phyloP scores from a whole-genome alignment of 139 green algal genomes.

The Closterium sp. region DNA sequence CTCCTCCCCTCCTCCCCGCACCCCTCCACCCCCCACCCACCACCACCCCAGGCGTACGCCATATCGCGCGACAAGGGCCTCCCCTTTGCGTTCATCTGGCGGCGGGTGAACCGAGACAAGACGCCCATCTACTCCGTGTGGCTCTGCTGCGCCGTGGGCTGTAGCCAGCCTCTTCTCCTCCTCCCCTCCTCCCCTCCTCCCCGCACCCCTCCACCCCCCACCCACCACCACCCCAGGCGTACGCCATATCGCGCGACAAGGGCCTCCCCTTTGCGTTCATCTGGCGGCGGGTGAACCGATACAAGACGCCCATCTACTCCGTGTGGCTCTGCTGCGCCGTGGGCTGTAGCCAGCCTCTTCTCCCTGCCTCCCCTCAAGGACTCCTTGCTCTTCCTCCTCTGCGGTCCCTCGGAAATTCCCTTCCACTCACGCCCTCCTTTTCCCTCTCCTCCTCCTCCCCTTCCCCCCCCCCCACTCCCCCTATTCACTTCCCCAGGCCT shows the following conservation, averaged over 20 bases:
- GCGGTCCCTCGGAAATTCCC: background rate
- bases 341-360: background rate
- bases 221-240: background rate
- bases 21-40: background rate
- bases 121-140: constrained; percentile 1
- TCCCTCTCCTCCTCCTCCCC: no score
- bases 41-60: background rate
- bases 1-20: background rate
- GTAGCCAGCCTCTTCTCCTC: no score
- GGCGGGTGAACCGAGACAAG: background rate
- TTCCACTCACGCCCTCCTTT: no score
- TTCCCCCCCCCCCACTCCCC: no score
- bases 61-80: background rate
- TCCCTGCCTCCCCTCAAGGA: background rate
- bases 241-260: constrained; percentile 20
- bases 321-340: constrained; percentile 16
- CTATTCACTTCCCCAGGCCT: no score
- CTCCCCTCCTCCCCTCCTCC: background rate
- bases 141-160: no score
- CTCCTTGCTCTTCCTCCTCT: background rate
- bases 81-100: background rate
- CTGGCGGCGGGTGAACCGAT: constrained; percentile 4
- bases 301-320: background rate
- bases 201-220: background rate
- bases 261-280: background rate